Percentiles rank a stretch among this genome's conserved stretches.
Conservation (phyloP, 164 flowering plant genomes). For the Liriodendron chinense region DNA sequence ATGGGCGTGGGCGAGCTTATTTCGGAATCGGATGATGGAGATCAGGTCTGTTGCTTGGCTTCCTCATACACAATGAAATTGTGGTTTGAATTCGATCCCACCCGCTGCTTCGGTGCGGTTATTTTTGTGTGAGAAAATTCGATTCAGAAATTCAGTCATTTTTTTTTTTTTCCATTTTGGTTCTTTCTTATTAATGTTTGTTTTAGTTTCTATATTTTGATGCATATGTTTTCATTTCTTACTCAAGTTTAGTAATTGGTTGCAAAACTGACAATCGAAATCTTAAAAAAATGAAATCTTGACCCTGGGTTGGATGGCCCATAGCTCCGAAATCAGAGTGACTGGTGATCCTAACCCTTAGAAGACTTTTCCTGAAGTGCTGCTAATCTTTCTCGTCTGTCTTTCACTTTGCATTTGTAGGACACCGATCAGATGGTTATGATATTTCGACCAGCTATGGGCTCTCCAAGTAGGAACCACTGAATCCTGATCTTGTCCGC, state of each 20-base stretch:
- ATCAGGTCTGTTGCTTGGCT: constrained; percentile 34
- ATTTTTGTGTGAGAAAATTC: not conserved
- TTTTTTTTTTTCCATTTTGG: too few species aligned
- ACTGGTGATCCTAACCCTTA: not conserved
- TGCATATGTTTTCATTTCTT: not conserved
- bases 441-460: not conserved
- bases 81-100: not conserved
- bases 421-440: not conserved
- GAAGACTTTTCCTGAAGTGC: not conserved
- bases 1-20: constrained; percentile 14
- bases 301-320: not conserved
- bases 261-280: not conserved
- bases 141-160: not conserved
- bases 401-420: too few species aligned
- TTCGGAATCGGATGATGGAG: constrained; percentile 27
- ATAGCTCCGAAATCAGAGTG: not conserved
- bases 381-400: not conserved
- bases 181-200: too few species aligned
- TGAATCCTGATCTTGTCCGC: too few species aligned
- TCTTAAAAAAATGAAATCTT: not conserved
- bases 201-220: too few species aligned
- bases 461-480: not conserved
- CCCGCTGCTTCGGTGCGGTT: not conserved
- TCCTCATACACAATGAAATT: too few species aligned
- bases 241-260: not conserved